Base-by-base conservation (phyloP, 2,329 filamentous ascomycete genomes). In the Aureobasidium leucospermi region DNA sequence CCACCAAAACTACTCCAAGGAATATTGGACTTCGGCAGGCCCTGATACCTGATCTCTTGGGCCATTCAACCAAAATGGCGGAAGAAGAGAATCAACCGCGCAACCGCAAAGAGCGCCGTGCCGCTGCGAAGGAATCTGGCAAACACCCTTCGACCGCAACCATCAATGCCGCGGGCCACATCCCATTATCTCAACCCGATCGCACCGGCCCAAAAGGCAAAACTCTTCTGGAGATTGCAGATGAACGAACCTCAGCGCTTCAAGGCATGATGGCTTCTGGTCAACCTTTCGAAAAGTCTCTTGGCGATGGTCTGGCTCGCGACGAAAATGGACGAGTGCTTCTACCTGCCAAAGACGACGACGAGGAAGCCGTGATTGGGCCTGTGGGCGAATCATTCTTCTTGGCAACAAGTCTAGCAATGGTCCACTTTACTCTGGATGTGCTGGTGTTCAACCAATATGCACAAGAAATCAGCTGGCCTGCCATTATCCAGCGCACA, bases 361-460 rank as follows among this genome's bases (percentile, higher is more conserved):
- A 73, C 15, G 73, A 75, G 16, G 74, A 74, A 43, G 73, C 75
- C 7, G 67, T 74, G 0, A 73, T 81, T 19, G 78, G 79, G 1
- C 74, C 78, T 7, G 43, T 75, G 1, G 78, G 74, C 41, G 73
- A 80, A 58, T 74, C 78, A 1, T 64, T 81, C 28, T 74, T 81
- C 58, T 80, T 78, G 67, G 70, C 75, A 6, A 73, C 83, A 10
- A 85, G 84, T 63, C 73, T 94, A 66, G 78, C 83, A 11, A 88
- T 86, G 78, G 73, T 92, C 53, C 88, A 93, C 69, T 85, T 91
- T 65, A 90, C 87, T 0, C 79, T 94, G 56, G 89, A 93, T 68
- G 85, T 91, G 39, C 77, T 94, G 10, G 88, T 91, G 23, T 87
- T 90, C 70, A 81, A 86, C 65, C 89, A 94, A 72, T 94, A 90